A percentile compares a stretch with the other conserved stretches of the same genome.
Conservation (phyloP, 306 rosid genomes). For the Sicyos baderoa region DNA sequence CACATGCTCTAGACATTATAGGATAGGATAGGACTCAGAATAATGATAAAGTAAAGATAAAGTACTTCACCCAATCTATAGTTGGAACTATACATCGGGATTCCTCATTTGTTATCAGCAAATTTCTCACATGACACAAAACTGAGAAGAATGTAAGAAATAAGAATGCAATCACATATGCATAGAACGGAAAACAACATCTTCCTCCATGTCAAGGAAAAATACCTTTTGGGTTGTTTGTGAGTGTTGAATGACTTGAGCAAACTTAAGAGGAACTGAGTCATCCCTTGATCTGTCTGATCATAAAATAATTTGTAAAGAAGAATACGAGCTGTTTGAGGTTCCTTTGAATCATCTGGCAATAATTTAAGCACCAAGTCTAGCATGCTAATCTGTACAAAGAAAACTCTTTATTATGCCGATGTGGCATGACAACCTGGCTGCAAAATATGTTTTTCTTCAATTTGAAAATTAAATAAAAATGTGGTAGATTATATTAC, state of each 20-base stretch:
- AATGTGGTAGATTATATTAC: background rate
- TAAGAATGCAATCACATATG: background rate
- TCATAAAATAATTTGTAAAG: slow-evolving; percentile 91
- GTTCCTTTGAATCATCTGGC: slow-evolving; percentile 74
- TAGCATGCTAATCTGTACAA: slow-evolving; percentile 69
- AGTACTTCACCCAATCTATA: background rate
- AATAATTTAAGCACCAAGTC: slow-evolving; percentile 69
- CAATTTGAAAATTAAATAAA: slow-evolving; percentile 4
- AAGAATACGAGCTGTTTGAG: slow-evolving; percentile 83
- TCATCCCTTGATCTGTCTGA: slow-evolving; percentile 95
- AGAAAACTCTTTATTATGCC: slow-evolving; percentile 18
- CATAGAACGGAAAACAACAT: slow-evolving; percentile 12
- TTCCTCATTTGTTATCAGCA: background rate
- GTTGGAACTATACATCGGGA: background rate
- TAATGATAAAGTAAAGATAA: background rate
- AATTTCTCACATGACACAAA: slow-evolving; percentile 6
- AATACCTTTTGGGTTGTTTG: slow-evolving; percentile 81
- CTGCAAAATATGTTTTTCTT: slow-evolving; percentile 25
- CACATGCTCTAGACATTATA: background rate
- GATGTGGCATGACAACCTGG: background rate
- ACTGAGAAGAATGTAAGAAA: background rate
- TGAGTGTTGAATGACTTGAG: slow-evolving; percentile 66
- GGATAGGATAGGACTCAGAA: background rate
- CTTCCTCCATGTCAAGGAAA: slow-evolving; percentile 6
- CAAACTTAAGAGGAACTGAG: slow-evolving; percentile 66